Evolutionary conservation across 805 yeast genomes (phyloP), one percentile per base, ranked within the genome.

Genomic region (Nakazawaea sp.): DNA sequence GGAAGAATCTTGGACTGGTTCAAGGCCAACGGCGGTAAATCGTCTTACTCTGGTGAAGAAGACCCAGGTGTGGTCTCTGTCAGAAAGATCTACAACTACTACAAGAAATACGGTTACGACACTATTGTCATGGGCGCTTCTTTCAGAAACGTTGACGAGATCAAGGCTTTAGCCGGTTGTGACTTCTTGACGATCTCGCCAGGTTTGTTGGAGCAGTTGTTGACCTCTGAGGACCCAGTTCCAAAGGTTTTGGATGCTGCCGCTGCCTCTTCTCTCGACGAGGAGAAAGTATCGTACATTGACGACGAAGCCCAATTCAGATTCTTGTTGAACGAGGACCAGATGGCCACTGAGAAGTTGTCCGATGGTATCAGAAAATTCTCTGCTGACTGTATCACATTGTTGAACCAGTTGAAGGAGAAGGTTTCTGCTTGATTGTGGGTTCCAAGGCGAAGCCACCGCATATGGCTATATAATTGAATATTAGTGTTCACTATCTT

Each of bases 71-170:
- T 92, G 45, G 36, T 70, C 35, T 86, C 96, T 30, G 98, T 92
- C 53, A 81, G 79, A 66, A 61, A 59, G 45, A 92, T 92, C 65
- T 92, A 63, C 85, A 84, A 89, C 83, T 92, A 92, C 80, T 92
- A 92, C 84, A 92, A 92, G 81, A 90, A 90, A 72, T 86, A 65
- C 66, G 90, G 81, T 53, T 92, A 92, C 80, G 75, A 90, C 56
- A 92, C 99, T 63, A 89, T 92, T 60, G 97, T 92, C 59, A 92
- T 92, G 99, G 99, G 98, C 68, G 99, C 99, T 43, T 90, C 97
- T 43, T 90, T 92, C 88, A 90, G 99, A 80, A 92, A 89, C 75
- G 65, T 70, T 45, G 96, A 88, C 51, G 98, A 90, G 72, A 86
- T 92, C 68, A 82, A 81, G 66, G 96, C 94, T 53, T 74, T 92